Base-by-base conservation (phyloP, 768 basidiomycete genomes). In the Suillus ampliporus region DNA sequence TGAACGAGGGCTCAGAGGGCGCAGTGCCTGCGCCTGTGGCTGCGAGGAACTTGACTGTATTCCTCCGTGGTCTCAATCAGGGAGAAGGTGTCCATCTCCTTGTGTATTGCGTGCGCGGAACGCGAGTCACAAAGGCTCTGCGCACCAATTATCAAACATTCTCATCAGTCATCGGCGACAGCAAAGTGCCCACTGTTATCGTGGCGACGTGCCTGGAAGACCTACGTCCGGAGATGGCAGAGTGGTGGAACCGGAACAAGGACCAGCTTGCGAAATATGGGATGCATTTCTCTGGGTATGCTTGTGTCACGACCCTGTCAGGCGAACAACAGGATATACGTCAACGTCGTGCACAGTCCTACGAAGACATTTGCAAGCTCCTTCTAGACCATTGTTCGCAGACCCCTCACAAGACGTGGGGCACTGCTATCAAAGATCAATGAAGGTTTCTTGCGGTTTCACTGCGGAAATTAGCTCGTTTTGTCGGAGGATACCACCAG, bases 201-300 rank as follows among this genome's bases (percentile, higher is more conserved):
- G 51, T 76, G 15, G 67, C 72, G 53, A 77, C 72, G 2, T 54
- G 70, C 21, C 62, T 78, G 5, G 75, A 75, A 60, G 71, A 67
- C 10, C 68, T 68, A 0, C 61, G 65, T 44, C 65, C 66, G 9
- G 69, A 71, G 21, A 78, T 77, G 70, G 68, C 74, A 10, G 47
- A 61, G 57, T 82, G 80, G 81, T 81, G 78, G 78, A 47, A 56
- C 11, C 44, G 65, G 50, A 79, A 76, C 48, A 59, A 74, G 51
- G 51, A 26, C 11, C 53, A 48, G 5, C 74, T 80, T 64, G 66
- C 57, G 21, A 34, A 54, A 19, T 61, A 76, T 37, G 69, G 69
- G 8, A 79, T 82, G 63, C 54, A 66, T 28, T 71, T 79, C 26
- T 67, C 71, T 35, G 76, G 70, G 4, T 72, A 77, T 31, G 80